Conservation (phyloP, 495 filamentous ascomycete species). For the Polyplosphaeria fusca region DNA sequence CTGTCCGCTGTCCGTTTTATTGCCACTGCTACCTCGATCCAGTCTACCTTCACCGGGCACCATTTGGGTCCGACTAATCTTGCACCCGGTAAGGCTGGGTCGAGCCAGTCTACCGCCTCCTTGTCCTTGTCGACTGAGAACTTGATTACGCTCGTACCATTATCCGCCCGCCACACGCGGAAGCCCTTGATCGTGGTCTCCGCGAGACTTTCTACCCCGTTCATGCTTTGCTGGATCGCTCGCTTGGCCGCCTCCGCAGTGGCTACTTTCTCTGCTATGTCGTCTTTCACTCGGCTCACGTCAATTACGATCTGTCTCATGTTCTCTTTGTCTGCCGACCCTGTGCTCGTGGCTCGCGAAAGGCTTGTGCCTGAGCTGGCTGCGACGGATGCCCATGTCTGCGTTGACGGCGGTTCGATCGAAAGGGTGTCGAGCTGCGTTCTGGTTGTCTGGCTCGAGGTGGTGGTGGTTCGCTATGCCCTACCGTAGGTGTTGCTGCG, state of each 20-base stretch:
- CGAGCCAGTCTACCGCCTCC: constrained; percentile 12
- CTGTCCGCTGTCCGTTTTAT: constrained; percentile 10
- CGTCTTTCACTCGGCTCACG: too few species aligned
- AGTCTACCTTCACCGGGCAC: constrained; percentile 19
- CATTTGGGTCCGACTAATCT: constrained; percentile 15
- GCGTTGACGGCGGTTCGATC: too few species aligned
- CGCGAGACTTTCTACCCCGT: neutral
- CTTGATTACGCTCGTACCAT: constrained; percentile 8
- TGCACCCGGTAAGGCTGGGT: constrained; percentile 2
- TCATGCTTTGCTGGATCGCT: neutral
- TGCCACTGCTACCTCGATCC: constrained; percentile 11
- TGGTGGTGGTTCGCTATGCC: too few species aligned
- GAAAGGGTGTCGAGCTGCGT: too few species aligned
- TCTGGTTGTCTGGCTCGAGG: too few species aligned
- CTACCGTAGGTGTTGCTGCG: too few species aligned
- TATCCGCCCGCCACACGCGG: too few species aligned
- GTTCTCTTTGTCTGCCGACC: too few species aligned
- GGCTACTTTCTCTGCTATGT: neutral
- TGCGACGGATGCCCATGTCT: too few species aligned
- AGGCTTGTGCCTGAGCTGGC: too few species aligned
- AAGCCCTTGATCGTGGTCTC: constrained; percentile 3
- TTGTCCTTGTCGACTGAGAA: constrained; percentile 10
- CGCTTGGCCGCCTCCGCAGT: neutral
- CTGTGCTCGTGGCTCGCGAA: too few species aligned
- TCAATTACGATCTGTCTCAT: too few species aligned